Conservation (phyloP, 2,329 filamentous ascomycete species). For the Colletotrichum lentis region DNA sequence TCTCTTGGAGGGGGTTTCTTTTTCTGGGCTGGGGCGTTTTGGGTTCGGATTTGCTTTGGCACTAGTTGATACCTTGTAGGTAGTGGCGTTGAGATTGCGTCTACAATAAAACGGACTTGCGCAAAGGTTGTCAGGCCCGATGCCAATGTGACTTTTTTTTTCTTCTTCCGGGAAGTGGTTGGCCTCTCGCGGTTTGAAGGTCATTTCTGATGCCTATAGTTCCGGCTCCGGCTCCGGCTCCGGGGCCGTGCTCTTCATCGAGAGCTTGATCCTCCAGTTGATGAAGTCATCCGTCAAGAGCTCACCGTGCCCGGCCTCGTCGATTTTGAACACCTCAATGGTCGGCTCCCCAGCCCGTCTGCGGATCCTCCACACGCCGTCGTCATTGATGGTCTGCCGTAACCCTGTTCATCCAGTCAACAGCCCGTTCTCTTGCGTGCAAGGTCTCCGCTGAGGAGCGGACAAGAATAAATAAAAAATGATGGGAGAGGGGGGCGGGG, state of each 20-base stretch:
- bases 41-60: constrained; percentile 12
- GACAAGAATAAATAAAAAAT: not conserved
- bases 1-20: constrained; percentile 7
- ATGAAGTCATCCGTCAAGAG: constrained; percentile 82
- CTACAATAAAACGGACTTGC: constrained; percentile 18
- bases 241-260: constrained; percentile 45
- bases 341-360: constrained; percentile 67
- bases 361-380: constrained; percentile 83
- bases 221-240: constrained; percentile 8
- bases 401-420: constrained; percentile 59
- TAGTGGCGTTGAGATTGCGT: constrained; percentile 30
- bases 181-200: not conserved
- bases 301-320: constrained; percentile 76
- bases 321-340: constrained; percentile 78
- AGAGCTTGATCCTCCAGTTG: constrained; percentile 72
- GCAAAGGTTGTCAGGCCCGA: not conserved
- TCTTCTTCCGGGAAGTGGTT: no score
- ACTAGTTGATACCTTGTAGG: constrained; percentile 35
- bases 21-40: not conserved
- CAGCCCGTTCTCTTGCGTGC: not conserved
- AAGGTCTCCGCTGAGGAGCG: not conserved
- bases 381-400: constrained; percentile 68
- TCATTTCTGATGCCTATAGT: not conserved
- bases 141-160: not conserved
- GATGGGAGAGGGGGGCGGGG: no score